Evolutionary conservation across 2,329 filamentous ascomycete species (phyloP), one percentile per base, ranked within the genome.

Genomic region (Scedosporium apiospermum): DNA sequence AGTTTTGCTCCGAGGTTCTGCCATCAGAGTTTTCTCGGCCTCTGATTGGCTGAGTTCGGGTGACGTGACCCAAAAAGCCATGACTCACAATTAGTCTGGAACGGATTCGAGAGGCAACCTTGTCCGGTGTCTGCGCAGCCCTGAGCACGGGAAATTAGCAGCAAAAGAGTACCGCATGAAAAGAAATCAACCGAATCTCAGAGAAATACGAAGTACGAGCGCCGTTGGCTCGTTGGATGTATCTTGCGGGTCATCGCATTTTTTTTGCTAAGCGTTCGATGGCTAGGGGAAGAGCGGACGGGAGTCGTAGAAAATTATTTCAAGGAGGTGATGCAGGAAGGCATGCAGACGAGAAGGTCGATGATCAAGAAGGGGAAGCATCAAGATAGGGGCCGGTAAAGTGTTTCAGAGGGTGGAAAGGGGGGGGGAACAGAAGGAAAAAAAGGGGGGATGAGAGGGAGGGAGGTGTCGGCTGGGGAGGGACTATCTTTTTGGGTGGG

Each of bases 351-450:
- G 27, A n/a, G n/a, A 26, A 38, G 16, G 10, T 23, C 18, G 51
- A 55, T 55, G 51, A 55, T 55, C 51, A 46, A 55, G 62, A 53
- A 23, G 18, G 57, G 53, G 60, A 64, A 60, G 65, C 62, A 67
- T 63, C 64, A 63, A 60, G 61, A 65, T 63, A 65, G 64, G 65
- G 65, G 66, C 46, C 58, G 46, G 53, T 27, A 63, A 62, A 62
- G 63, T 62, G 66, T 68, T 68, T 68, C 66, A 68, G 63, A 59
- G 61, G 58, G 49, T 63, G 63, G 60, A 64, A 64, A 61, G 62
- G 63, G 62, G 62, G 63, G 63, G 34, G 38, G 57, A 62, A 57
- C 53, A 60, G 38, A 57, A 62, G 60, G 58, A 23, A 12, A 23
- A 64, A 61, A 58, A 44, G 26, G 49, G 62, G 30, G 30, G 46